phyloP scores from a whole-genome alignment of 495 filamentous ascomycete genomes.

The Xylaria cubensis region DNA sequence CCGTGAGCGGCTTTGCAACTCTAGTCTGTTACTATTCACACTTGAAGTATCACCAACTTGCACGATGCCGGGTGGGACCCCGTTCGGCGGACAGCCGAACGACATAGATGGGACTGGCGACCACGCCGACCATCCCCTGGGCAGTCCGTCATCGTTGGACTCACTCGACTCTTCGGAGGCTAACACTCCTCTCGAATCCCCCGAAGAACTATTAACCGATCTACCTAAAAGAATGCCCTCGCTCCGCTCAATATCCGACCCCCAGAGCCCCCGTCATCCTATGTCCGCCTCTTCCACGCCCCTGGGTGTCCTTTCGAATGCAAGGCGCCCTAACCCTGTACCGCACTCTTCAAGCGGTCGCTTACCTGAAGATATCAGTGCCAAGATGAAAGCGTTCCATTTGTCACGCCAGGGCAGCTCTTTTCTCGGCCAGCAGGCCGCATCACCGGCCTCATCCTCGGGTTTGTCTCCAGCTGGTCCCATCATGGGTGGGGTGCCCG shows the following conservation, averaged over 20 bases:
- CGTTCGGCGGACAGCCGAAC: slow-evolving; percentile 41
- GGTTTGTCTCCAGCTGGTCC: slow-evolving; percentile 59
- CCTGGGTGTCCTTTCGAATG: slow-evolving; percentile 80
- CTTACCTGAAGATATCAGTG: slow-evolving; percentile 80
- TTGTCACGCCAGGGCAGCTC: slow-evolving; percentile 48
- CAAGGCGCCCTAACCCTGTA: slow-evolving; percentile 66
- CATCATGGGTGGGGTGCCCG: slow-evolving; percentile 46
- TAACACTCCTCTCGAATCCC: slow-evolving; percentile 53
- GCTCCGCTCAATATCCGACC: slow-evolving; percentile 62
- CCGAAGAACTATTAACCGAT: slow-evolving; percentile 44
- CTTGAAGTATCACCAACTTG: slow-evolving; percentile 14
- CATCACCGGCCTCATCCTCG: slow-evolving; percentile 60
- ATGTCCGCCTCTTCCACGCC: slow-evolving; percentile 82
- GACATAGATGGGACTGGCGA: slow-evolving; percentile 47
- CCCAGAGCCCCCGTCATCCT: slow-evolving; percentile 49
- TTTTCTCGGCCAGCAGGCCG: slow-evolving; percentile 27
- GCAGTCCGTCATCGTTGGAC: slow-evolving; percentile 48
- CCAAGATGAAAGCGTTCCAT: slow-evolving; percentile 80
- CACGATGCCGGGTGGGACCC: slow-evolving; percentile 43
- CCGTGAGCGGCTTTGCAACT: slow-evolving; percentile 16
- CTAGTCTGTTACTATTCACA: slow-evolving; percentile 13
- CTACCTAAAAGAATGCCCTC: slow-evolving; percentile 57
- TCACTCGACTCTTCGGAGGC: slow-evolving; percentile 54
- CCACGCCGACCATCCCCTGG: slow-evolving; percentile 33
- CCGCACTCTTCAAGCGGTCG: slow-evolving; percentile 62